Evolutionary conservation across 78 protist genomes (phyloP).

Genomic region (Planoprotostelium fungivorum): DNA sequence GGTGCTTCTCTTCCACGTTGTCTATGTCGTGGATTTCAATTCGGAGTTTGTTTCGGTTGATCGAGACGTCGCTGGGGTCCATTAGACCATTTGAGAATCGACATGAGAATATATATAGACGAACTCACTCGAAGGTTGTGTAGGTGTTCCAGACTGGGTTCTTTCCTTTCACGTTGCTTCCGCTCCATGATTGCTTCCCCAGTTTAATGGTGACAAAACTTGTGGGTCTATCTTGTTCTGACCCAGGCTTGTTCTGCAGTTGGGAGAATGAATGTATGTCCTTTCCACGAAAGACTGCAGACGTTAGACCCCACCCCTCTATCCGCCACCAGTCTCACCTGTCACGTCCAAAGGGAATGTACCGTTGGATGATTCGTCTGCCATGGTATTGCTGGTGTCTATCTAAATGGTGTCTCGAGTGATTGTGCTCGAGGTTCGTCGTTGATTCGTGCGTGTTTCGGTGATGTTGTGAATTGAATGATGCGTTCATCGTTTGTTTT

Average conservation of each 20-base stretch:
- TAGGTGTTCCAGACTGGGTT: background rate
- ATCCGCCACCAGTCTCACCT: background rate
- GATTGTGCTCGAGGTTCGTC: background rate
- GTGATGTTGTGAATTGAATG: too few relatives aligned
- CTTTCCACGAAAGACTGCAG: background rate
- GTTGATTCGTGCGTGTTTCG: background rate
- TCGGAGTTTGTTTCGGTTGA: background rate
- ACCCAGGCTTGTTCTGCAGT: background rate
- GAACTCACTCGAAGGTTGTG: background rate
- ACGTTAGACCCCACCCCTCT: background rate
- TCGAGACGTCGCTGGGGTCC: background rate
- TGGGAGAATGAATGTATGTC: background rate
- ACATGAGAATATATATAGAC: background rate
- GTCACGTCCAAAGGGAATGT: background rate
- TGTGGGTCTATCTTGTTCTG: background rate
- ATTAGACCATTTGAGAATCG: background rate
- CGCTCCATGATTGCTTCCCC: background rate
- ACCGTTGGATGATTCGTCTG: background rate
- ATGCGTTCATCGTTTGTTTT: too few relatives aligned
- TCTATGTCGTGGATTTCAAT: background rate
- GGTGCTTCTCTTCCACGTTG: background rate
- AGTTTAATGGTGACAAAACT: background rate
- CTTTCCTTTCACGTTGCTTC: background rate
- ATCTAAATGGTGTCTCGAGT: background rate
- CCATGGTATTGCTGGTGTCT: background rate